These are phyloP conservation scores for Rachicladosporium sp. DNA, from an alignment of 2,329 filamentous ascomycete genomes.

Conservation along the genomic window DNA sequence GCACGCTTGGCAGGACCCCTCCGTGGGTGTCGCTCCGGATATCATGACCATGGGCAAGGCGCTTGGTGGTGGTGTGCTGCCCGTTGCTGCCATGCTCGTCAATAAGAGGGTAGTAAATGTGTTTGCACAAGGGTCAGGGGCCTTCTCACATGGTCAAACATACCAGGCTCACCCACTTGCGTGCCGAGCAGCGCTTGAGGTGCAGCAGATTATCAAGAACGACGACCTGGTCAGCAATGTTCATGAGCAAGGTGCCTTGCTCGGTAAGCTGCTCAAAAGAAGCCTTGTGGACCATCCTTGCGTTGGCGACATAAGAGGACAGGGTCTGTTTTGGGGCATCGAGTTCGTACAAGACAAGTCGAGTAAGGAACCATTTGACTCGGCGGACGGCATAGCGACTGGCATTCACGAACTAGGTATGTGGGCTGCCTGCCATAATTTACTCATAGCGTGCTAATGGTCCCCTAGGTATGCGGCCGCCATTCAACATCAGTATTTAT, in stretches of 20 bases:
- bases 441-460: slow-evolving; percentile 3
- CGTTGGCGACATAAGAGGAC: slow-evolving; percentile 50
- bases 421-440: slow-evolving; percentile 2
- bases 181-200: slow-evolving; percentile 50
- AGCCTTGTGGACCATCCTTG: slow-evolving; percentile 33
- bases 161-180: slow-evolving; percentile 50
- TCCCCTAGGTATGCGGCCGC: slow-evolving; percentile 25
- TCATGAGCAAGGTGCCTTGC: slow-evolving; percentile 36
- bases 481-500: slow-evolving; percentile 48
- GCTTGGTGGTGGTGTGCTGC: slow-evolving; percentile 50
- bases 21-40: slow-evolving; percentile 46
- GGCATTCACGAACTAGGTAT: slow-evolving; percentile 40
- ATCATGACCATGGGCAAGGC: slow-evolving; percentile 56
- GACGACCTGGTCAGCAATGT: slow-evolving; percentile 50
- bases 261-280: slow-evolving; percentile 34
- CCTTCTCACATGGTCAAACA: slow-evolving; percentile 50
- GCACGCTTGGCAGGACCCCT: slow-evolving; percentile 48
- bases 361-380: slow-evolving; percentile 42
- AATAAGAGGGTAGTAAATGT: slow-evolving; percentile 39
- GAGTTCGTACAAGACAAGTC: slow-evolving; percentile 46
- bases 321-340: slow-evolving; percentile 47
- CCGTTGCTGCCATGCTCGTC: slow-evolving; percentile 49
- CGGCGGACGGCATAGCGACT: slow-evolving; percentile 33
- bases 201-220: slow-evolving; percentile 46
- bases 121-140: slow-evolving; percentile 32